Base-by-base conservation (phyloP, 768 basidiomycete species). In the Russula ochroleuca region DNA sequence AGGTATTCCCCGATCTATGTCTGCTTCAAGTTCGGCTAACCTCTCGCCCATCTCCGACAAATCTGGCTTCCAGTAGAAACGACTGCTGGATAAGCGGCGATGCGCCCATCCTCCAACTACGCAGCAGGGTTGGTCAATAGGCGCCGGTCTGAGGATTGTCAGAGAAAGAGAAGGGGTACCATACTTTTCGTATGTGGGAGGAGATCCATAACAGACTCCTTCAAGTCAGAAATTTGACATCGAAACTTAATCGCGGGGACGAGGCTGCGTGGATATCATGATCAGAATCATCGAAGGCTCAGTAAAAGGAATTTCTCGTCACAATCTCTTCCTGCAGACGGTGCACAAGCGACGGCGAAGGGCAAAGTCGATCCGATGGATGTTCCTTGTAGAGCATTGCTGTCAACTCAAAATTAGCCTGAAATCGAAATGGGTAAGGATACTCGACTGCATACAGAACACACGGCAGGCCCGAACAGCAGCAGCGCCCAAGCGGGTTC, bases 401-500 rank as follows among this genome's bases (percentile, higher is more conserved):
- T 66, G 51, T 15, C 21, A 14, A 0, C 5, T 35, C 33, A n/a
- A 38, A 35, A 37, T 64, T 45, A 66, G 56, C n/a, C 15, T 13
- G 25, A 35, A 13, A 17, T 25, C 2, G n/a, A 52, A 33, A 23
- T 55, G 23, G 19, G 14, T 4, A 19, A 23, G 2, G 21, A 28
- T 41, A n/a, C 0, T 33, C 7, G 45, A 41, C 48, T 19, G 37
- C 65, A 47, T 19, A 66, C 65, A 19, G 63, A 67, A 49, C 65
- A 67, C 14, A 67, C 48, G 23, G 65, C 53, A 45, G 63, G 63
- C 10, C 66, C 64, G 4, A 66, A 67, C 14, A 67, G 5, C 19
- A 67, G 56, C 10, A 67, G 45, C 13, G 65, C 66, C 66, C 66
- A 67, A 14, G 59, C 55, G n/a, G 66, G 66, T 37, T 67, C 66